Evolutionary conservation across 495 filamentous ascomycete species (phyloP).

Genomic region (Aspergillus mulundensis): DNA sequence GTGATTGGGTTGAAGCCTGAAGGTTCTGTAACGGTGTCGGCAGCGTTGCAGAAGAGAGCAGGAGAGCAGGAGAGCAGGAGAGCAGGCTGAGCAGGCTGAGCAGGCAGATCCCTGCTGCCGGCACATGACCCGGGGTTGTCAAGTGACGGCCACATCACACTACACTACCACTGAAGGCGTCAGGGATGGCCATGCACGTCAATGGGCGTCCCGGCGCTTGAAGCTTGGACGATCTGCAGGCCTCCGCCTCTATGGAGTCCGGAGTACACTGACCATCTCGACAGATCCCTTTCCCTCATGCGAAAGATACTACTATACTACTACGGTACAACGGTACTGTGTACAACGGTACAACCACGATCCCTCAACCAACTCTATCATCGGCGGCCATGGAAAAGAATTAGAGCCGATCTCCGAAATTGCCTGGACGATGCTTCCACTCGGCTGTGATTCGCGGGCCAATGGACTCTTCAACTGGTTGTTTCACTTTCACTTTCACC

Average conservation of each 20-base stretch:
- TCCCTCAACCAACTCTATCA: background rate
- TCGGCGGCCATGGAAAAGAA: background rate
- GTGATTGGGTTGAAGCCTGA: background rate
- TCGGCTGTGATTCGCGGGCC: background rate
- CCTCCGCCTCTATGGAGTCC: background rate
- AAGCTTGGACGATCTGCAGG: background rate
- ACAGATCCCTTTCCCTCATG: too few species aligned
- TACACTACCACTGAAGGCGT: background rate
- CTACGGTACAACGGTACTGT: too few species aligned
- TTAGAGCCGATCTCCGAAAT: background rate
- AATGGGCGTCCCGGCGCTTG: slow-evolving; percentile 6
- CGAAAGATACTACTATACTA: too few species aligned
- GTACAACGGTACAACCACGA: too few species aligned
- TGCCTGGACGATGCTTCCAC: background rate
- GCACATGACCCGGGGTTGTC: background rate
- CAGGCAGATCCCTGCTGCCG: too few species aligned
- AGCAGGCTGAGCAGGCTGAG: too few species aligned
- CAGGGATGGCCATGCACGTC: slow-evolving; percentile 8
- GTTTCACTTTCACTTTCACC: background rate
- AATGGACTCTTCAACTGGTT: background rate
- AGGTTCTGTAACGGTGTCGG: background rate
- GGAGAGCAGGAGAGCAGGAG: too few species aligned
- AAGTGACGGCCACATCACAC: too few species aligned
- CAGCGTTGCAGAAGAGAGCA: background rate
- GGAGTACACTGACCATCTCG: background rate